Evolutionary conservation across 768 basidiomycete species (phyloP).

Genomic region (Phlegmacium glaucopus): DNA sequence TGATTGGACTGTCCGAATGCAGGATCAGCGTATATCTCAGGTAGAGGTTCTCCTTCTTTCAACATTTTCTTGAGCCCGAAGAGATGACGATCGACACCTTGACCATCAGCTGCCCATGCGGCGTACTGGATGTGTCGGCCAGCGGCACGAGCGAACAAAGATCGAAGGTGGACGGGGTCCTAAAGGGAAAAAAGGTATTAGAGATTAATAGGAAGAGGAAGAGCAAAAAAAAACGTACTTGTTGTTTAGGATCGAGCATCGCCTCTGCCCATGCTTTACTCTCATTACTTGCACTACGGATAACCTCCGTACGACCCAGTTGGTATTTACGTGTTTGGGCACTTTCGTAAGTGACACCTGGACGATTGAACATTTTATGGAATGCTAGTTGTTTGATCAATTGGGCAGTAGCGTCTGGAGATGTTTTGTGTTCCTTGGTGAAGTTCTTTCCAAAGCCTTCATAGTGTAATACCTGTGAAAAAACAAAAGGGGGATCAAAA

Average conservation of each 20-base stretch:
- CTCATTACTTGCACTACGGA: conserved; percentile 80
- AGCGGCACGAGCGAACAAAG: conserved; percentile 73
- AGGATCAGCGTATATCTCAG: conserved; percentile 70
- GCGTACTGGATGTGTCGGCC: conserved; percentile 85
- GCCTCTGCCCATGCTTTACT: conserved; percentile 83
- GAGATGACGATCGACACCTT: conserved; percentile 93
- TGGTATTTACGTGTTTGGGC: conserved; percentile 93
- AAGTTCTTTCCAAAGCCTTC: conserved; percentile 84
- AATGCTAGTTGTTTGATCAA: conserved; percentile 96
- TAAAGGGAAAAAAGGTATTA: conserved; percentile 1
- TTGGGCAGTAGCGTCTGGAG: conserved; percentile 95
- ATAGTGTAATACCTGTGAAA: conserved; percentile 68
- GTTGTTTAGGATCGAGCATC: conserved; percentile 63
- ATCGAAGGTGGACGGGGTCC: conserved; percentile 45
- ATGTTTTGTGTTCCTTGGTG: conserved; percentile 79
- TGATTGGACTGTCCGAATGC: conserved; percentile 69
- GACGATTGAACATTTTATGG: conserved; percentile 74
- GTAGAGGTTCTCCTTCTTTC: conserved; percentile 66
- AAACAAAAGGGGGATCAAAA: no score
- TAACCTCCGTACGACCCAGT: conserved; percentile 92
- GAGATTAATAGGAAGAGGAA: neutral
- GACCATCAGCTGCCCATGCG: conserved; percentile 88
- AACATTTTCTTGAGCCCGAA: conserved; percentile 90
- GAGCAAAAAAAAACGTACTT: conserved; percentile 41
- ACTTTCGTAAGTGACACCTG: conserved; percentile 88